These are phyloP conservation scores for Asterochloris sp. DNA, from an alignment of 139 green algal genomes.

Conservation along the genomic window DNA sequence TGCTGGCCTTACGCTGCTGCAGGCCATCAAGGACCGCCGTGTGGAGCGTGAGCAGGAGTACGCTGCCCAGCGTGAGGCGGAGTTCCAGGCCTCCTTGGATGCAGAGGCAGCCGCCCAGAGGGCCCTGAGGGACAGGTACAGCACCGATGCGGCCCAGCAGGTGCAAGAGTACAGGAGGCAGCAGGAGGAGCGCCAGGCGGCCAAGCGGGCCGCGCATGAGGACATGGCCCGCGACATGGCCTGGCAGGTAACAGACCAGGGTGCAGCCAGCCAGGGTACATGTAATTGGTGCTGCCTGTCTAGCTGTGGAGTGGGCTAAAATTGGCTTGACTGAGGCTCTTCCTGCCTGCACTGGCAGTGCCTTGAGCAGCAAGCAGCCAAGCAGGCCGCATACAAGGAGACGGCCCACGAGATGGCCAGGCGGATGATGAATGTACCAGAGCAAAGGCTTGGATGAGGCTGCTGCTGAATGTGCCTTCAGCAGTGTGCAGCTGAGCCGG, in stretches of 20 bases:
- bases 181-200: slow-evolving; percentile 35
- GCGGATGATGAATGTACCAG: too few species aligned
- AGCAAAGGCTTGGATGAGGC: too few species aligned
- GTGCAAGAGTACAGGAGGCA: slow-evolving; percentile 39
- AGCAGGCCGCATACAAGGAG: too few species aligned
- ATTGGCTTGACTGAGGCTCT: too few species aligned
- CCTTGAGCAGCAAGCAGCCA: too few species aligned
- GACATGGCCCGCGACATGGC: slow-evolving; percentile 34
- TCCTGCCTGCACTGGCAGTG: too few species aligned
- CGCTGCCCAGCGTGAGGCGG: slow-evolving; percentile 47
- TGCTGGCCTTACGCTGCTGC: neutral
- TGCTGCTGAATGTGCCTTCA: too few species aligned
- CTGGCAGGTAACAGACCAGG: slow-evolving; percentile 13
- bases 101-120: slow-evolving; percentile 32
- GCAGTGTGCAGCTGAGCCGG: too few species aligned
- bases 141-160: slow-evolving; percentile 34
- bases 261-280: too few species aligned
- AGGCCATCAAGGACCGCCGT: slow-evolving; percentile 62
- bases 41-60: slow-evolving; percentile 60
- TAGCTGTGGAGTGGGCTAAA: too few species aligned
- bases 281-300: too few species aligned
- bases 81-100: slow-evolving; percentile 48
- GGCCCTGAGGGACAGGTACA: slow-evolving; percentile 35
- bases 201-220: slow-evolving; percentile 32
- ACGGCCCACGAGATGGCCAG: too few species aligned